Conservation (phyloP, 148 eudicot species). For the Salicornia ramosissima region DNA sequence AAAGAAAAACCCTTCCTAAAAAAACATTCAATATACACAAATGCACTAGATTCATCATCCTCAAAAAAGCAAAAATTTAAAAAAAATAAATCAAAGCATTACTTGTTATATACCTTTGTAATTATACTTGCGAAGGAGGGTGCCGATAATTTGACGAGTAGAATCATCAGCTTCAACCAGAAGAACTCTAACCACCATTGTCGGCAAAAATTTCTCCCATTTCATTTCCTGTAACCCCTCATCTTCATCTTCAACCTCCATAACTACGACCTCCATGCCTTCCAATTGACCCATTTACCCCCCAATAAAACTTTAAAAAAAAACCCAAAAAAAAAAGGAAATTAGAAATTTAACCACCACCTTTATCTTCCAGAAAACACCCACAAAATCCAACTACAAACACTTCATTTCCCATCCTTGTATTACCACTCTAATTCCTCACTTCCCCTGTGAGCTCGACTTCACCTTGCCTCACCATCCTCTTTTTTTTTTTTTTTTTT, state of each 20-base stretch:
- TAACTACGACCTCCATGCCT: slow-evolving; percentile 13
- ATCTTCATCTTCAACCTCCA: slow-evolving; percentile 21
- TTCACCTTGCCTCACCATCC: slow-evolving; percentile 8
- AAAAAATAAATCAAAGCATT: neutral
- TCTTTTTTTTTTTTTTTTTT: neutral
- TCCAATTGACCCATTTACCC: slow-evolving; percentile 17
- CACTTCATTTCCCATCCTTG: slow-evolving; percentile 19
- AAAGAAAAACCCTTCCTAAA: too few relatives aligned
- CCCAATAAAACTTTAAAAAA: too few relatives aligned
- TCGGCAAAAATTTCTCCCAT: slow-evolving; percentile 45
- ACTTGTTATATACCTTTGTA: slow-evolving; percentile 34
- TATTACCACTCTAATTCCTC: neutral
- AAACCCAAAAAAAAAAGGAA: neutral
- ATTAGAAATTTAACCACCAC: slow-evolving; percentile 17
- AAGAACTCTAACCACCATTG: slow-evolving; percentile 44
- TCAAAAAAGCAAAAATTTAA: neutral
- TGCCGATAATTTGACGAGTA: slow-evolving; percentile 51
- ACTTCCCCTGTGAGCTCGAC: neutral
- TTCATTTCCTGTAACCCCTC: slow-evolving; percentile 21
- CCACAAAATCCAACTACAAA: slow-evolving; percentile 14
- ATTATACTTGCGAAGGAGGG: slow-evolving; percentile 55
- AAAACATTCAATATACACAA: neutral
- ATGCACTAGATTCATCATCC: too few relatives aligned
- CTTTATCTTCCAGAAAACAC: slow-evolving; percentile 22
- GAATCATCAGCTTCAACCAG: slow-evolving; percentile 67